These are phyloP conservation scores for Pythium oligandrum DNA, from an alignment of 352 stramenopile genomes.

Conservation along the genomic window DNA sequence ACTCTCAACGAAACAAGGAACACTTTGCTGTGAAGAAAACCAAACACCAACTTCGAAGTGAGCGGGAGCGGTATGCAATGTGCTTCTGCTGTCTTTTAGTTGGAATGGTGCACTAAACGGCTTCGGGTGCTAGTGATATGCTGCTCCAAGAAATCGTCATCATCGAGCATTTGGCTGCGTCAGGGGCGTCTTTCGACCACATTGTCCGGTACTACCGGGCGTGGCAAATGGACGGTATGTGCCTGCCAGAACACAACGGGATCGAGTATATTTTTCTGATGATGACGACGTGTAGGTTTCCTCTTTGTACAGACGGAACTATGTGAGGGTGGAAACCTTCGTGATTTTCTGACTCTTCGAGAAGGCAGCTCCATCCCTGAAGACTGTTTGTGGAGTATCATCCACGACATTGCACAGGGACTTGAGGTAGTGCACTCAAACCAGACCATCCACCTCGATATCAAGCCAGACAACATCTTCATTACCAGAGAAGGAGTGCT, in stretches of 20 bases:
- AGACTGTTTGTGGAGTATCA: constrained; percentile 62
- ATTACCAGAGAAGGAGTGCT: constrained; percentile 54
- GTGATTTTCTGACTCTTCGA: constrained; percentile 51
- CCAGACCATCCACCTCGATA: constrained; percentile 92
- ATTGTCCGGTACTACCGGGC: constrained; percentile 94
- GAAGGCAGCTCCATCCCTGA: constrained; percentile 37
- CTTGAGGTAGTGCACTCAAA: constrained; percentile 88
- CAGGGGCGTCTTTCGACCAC: constrained; percentile 55
- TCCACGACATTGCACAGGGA: constrained; percentile 67
- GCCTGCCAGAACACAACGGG: no score
- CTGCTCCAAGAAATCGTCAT: constrained; percentile 62
- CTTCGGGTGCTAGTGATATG: constrained; percentile 31
- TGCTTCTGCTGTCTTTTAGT: neutral
- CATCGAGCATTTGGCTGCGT: constrained; percentile 33
- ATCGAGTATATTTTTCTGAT: neutral
- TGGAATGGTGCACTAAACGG: neutral
- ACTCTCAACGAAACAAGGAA: constrained; percentile 25
- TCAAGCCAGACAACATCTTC: constrained; percentile 98
- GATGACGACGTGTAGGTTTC: constrained; percentile 29
- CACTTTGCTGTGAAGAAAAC: constrained; percentile 82
- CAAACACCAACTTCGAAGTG: constrained; percentile 67
- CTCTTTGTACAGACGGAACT: constrained; percentile 95
- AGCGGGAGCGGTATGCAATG: constrained; percentile 53
- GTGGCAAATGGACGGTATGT: constrained; percentile 87
- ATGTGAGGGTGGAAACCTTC: constrained; percentile 85